phyloP scores from a whole-genome alignment of 768 basidiomycete genomes.

The Heimioporus sp. region DNA sequence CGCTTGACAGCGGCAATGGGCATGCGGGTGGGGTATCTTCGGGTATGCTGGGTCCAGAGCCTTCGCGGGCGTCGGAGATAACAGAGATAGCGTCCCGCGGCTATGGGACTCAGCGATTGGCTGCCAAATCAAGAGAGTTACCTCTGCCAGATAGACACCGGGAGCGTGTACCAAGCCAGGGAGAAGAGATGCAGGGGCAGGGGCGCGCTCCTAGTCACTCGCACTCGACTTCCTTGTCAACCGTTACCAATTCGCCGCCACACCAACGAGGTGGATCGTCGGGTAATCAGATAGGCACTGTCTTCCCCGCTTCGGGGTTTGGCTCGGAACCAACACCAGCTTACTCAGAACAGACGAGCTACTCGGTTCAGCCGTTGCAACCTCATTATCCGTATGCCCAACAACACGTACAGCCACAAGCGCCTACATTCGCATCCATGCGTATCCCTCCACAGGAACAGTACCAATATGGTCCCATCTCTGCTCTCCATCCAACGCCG shows the following conservation, averaged over 20 bases:
- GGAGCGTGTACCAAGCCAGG: background rate
- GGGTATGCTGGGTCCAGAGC: constrained; percentile 6
- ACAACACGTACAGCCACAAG: constrained; percentile 9
- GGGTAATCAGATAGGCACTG: background rate
- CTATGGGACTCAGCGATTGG: background rate
- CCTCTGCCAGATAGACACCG: constrained; percentile 1
- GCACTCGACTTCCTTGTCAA: constrained; percentile 25
- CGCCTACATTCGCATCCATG: background rate
- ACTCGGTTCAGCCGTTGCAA: constrained; percentile 1
- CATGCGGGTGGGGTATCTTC: constrained; percentile 13
- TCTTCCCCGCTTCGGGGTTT: background rate
- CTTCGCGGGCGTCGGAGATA: constrained; percentile 10
- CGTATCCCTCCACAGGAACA: constrained; percentile 8
- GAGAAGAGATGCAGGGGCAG: background rate
- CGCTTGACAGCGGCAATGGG: constrained; percentile 16
- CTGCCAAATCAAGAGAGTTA: background rate
- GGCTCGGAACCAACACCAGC: background rate
- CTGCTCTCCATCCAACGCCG: constrained; percentile 4
- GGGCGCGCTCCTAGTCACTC: constrained; percentile 8
- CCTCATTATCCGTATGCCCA: constrained; percentile 5
- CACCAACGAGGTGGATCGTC: constrained; percentile 3
- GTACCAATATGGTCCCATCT: constrained; percentile 2
- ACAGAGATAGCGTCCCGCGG: background rate
- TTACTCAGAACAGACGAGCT: constrained; percentile 1
- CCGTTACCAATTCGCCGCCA: constrained; percentile 20